Conservation (phyloP, 257 asterid species). For the Primulina huaijiensis region DNA sequence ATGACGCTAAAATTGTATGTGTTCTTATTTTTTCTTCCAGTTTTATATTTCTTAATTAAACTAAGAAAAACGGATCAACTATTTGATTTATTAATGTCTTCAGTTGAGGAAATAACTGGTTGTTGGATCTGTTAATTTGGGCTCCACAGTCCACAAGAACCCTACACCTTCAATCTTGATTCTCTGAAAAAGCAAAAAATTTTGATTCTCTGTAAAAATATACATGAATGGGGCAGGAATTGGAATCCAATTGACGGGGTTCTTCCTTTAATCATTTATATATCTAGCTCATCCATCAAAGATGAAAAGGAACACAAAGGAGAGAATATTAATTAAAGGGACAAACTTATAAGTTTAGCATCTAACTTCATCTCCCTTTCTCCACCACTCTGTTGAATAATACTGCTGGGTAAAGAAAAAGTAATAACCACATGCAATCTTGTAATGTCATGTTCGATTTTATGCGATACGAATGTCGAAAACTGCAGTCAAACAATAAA, state of each 20-base stretch:
- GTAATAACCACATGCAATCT: constrained; percentile 27
- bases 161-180: background rate
- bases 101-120: background rate
- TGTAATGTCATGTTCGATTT: constrained; percentile 38
- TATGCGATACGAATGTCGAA: constrained; percentile 58
- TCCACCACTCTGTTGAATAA: constrained; percentile 34
- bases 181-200: constrained; percentile 12
- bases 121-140: background rate
- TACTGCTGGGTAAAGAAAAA: background rate
- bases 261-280: constrained; percentile 50
- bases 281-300: constrained; percentile 25
- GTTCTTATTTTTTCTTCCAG: no score
- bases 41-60: no score
- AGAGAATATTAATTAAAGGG: constrained; percentile 22
- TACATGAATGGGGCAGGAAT: constrained; percentile 33
- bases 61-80: no score
- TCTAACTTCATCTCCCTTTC: constrained; percentile 42
- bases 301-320: background rate
- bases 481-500: constrained; percentile 19
- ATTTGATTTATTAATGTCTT: no score
- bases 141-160: background rate
- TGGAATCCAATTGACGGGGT: constrained; percentile 44
- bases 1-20: no score
- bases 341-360: constrained; percentile 29
- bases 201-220: constrained; percentile 33